Evolutionary conservation across 371 early-diverging fungal species (phyloP).

Genomic region (Funneliformis caledonium): DNA sequence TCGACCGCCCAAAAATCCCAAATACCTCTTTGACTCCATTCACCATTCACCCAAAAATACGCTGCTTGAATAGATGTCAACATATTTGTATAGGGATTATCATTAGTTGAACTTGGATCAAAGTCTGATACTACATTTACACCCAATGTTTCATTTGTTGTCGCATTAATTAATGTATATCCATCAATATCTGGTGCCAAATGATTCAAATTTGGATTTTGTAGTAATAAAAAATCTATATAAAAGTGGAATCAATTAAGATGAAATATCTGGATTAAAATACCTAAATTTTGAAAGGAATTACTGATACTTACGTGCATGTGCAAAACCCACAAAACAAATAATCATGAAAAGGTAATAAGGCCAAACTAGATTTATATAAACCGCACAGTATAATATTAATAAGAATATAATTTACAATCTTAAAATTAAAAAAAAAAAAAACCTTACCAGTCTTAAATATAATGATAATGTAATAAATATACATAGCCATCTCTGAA

Average conservation of each 20-base stretch:
- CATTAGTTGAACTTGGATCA: neutral
- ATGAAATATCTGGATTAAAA: too few relatives aligned
- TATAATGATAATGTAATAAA: neutral
- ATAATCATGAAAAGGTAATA: neutral
- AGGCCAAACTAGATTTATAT: too few relatives aligned
- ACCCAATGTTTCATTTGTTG: neutral
- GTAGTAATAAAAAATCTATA: neutral
- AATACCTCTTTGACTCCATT: neutral
- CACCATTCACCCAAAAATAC: conserved; percentile 23
- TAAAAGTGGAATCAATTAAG: too few relatives aligned
- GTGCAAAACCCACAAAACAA: neutral
- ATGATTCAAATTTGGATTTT: neutral
- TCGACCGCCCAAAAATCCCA: conserved; percentile 10
- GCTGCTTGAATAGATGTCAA: neutral
- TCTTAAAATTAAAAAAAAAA: neutral
- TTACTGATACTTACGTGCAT: neutral
- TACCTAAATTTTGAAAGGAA: neutral
- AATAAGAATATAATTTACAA: neutral
- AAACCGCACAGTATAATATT: neutral
- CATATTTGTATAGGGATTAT: conserved; percentile 5
- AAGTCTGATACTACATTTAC: neutral
- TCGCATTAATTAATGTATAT: neutral
- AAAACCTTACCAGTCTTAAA: neutral
- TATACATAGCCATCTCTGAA: neutral
- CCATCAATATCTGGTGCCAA: neutral